Evolutionary conservation across 257 asterid species (phyloP).

Genomic region (Solanum pimpinellifolium): DNA sequence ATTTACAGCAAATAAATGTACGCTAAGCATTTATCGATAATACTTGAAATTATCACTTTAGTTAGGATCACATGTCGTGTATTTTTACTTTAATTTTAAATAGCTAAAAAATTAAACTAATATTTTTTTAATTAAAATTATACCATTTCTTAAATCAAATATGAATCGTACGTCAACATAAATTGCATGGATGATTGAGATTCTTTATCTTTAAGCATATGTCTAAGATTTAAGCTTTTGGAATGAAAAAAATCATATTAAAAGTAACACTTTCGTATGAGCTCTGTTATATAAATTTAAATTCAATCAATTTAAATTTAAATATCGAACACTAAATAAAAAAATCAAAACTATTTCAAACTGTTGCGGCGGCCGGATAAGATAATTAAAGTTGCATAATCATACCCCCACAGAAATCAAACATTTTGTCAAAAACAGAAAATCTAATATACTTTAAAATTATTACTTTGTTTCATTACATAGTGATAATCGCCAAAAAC

Average conservation of each 20-base stretch:
- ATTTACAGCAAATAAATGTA: neutral
- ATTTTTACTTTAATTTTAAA: too few relatives aligned
- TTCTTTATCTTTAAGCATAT: too few relatives aligned
- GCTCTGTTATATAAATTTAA: neutral
- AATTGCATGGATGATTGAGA: too few relatives aligned
- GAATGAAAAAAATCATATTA: neutral
- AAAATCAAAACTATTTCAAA: neutral
- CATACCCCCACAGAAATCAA: neutral
- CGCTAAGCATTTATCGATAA: neutral
- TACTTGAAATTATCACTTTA: neutral
- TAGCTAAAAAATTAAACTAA: neutral
- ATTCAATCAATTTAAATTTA: neutral
- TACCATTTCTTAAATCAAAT: too few relatives aligned
- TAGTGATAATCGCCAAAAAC: neutral
- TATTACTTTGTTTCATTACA: neutral
- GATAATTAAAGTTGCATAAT: neutral
- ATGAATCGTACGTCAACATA: accelerated
- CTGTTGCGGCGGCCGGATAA: neutral
- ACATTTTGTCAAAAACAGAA: neutral
- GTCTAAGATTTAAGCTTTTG: too few relatives aligned
- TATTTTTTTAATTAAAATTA: too few relatives aligned
- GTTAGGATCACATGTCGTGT: too few relatives aligned
- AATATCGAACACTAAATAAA: too few relatives aligned
- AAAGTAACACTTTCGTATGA: neutral
- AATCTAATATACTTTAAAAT: neutral